Percentiles rank a stretch among this genome's conserved stretches.
Conservation (phyloP, 139 green algal genomes). For the Coccomyxa sp. region DNA sequence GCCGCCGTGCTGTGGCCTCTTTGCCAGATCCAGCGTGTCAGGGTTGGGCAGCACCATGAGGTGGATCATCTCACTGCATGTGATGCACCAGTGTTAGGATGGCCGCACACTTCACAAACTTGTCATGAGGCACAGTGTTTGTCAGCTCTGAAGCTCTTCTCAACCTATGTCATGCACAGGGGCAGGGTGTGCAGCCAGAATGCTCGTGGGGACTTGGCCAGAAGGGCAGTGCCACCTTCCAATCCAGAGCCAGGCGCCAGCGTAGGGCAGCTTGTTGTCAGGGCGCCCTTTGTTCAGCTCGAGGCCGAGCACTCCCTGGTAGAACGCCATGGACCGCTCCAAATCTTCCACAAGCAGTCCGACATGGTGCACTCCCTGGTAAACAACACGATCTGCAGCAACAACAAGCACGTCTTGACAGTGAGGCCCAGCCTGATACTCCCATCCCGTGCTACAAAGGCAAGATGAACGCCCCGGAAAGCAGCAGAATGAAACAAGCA, state of each 20-base stretch:
- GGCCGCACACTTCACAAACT: no score
- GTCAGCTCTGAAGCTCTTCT: no score
- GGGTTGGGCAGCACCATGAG: conserved; percentile 93
- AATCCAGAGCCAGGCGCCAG: conserved; percentile 75
- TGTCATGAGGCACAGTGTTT: no score
- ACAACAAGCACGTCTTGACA: not conserved
- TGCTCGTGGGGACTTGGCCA: not conserved
- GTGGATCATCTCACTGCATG: conserved; percentile 66
- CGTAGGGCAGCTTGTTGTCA: conserved; percentile 83
- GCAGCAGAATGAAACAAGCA: no score
- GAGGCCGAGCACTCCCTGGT: conserved; percentile 66
- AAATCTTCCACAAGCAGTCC: conserved; percentile 77
- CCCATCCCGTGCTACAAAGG: no score
- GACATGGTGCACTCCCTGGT: conserved; percentile 85
- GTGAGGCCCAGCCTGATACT: not conserved
- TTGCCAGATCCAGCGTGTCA: conserved; percentile 45
- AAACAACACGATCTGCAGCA: not conserved
- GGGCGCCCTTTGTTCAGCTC: conserved; percentile 78
- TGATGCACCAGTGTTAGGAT: no score
- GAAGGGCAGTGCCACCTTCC: not conserved
- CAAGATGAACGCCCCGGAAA: no score
- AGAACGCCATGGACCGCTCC: conserved; percentile 75
- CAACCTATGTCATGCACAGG: not conserved
- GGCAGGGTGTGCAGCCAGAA: not conserved
- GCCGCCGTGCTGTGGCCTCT: conserved; percentile 73